Conservation (phyloP, 148 eudicot species). For the Chenopodium suecicum region DNA sequence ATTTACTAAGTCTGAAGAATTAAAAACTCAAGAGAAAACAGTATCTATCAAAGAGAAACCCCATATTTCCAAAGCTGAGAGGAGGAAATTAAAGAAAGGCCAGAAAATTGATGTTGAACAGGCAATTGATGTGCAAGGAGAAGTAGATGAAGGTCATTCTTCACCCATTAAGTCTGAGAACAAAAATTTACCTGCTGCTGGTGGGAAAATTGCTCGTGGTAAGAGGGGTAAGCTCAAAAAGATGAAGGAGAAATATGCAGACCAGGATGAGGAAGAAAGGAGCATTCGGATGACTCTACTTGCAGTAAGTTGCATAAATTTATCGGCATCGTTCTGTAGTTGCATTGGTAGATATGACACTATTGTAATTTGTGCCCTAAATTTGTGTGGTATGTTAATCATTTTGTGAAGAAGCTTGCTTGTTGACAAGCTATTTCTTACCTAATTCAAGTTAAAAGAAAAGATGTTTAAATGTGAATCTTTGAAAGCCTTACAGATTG, state of each 20-base stretch:
- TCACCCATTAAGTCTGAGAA: conserved; percentile 42
- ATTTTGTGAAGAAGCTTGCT: background rate
- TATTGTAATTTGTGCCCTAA: background rate
- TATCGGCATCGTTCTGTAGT: background rate
- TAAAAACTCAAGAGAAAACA: conserved; percentile 38
- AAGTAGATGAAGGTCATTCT: conserved; percentile 33
- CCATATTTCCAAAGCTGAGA: conserved; percentile 83
- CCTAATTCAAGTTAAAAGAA: too few relatives aligned
- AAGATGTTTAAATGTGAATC: background rate
- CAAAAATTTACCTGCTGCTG: conserved; percentile 37
- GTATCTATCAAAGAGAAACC: conserved; percentile 64
- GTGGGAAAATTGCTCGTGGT: conserved; percentile 85
- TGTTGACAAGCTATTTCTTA: background rate
- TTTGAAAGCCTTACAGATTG: background rate
- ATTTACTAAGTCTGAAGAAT: conserved; percentile 33
- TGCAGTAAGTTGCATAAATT: conserved; percentile 60
- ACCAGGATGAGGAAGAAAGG: conserved; percentile 97
- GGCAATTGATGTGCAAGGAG: conserved; percentile 34
- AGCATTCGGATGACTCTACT: conserved; percentile 89
- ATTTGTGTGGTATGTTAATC: background rate
- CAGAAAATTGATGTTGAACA: conserved; percentile 43
- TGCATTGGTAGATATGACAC: conserved; percentile 9
- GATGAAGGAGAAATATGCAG: conserved; percentile 95
- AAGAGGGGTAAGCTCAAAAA: conserved; percentile 89
- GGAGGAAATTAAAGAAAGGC: conserved; percentile 88